These are phyloP conservation scores for Echria macrotheca DNA, from an alignment of 495 filamentous ascomycete genomes.

Conservation along the genomic window DNA sequence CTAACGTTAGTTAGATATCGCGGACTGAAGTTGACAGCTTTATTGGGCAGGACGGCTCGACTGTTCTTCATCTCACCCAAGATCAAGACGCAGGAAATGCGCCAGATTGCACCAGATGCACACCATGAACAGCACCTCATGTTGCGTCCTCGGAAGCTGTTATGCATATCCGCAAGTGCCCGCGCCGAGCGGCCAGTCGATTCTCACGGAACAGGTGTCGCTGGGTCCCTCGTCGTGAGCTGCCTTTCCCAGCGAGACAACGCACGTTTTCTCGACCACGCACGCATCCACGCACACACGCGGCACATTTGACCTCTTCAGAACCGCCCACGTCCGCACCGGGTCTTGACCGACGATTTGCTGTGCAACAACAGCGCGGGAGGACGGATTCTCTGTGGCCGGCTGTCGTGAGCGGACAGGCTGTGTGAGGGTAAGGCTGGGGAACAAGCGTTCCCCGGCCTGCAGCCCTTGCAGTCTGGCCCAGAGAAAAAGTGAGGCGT, in stretches of 20 bases:
- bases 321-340: not conserved
- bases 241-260: conserved; percentile 3
- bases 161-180: conserved; percentile 15
- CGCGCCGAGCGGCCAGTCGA: conserved; percentile 4
- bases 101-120: not conserved
- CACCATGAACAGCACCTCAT: conserved; percentile 1
- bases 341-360: conserved; percentile 5
- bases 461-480: not conserved
- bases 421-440: conserved; percentile 11
- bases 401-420: not conserved
- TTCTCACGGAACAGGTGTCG: conserved; percentile 4
- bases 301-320: not conserved
- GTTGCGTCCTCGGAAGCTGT: conserved; percentile 9
- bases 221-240: not conserved
- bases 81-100: conserved; percentile 1
- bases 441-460: conserved; percentile 10
- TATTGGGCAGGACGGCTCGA: not conserved
- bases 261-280: conserved; percentile 5
- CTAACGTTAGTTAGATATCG: no score
- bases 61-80: not conserved
- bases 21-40: not conserved
- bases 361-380: conserved; percentile 10
- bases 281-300: not conserved
- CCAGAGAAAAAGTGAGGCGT: conserved; percentile 14
- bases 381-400: conserved; percentile 3